These are phyloP conservation scores for Ophiostoma piceae DNA, from an alignment of 2,329 filamentous ascomycete species.

Conservation along the genomic window DNA sequence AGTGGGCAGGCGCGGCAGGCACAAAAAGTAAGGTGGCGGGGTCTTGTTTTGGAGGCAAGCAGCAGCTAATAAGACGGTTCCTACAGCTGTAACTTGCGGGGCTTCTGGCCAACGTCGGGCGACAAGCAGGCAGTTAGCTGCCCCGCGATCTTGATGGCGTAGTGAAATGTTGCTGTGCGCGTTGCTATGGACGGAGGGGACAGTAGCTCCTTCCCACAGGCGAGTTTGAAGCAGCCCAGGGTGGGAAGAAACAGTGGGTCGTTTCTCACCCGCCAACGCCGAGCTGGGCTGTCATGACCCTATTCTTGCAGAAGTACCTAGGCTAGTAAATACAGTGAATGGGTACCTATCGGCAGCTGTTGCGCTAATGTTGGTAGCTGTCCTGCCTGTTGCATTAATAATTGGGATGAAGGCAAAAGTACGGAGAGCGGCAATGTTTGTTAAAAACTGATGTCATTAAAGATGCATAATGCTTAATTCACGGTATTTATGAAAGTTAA, in stretches of 20 bases:
- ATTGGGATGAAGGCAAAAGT: background rate
- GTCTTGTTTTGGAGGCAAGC: constrained; percentile 17
- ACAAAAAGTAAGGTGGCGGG: constrained; percentile 26
- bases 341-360: background rate
- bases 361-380: too few species aligned
- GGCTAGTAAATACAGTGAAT: background rate
- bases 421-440: too few species aligned
- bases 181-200: constrained; percentile 2
- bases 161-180: background rate
- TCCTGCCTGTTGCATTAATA: background rate
- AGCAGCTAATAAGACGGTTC: background rate
- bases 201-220: background rate
- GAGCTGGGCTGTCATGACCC: background rate
- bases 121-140: constrained; percentile 16
- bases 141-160: constrained; percentile 9
- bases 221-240: background rate
- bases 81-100: background rate
- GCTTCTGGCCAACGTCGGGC: background rate
- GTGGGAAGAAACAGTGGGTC: background rate
- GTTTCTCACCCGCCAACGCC: background rate
- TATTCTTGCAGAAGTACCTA: background rate
- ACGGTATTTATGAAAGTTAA: too few species aligned
- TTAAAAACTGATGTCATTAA: too few species aligned
- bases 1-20: constrained; percentile 16
- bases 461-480: too few species aligned